Evolutionary conservation across 2,329 filamentous ascomycete species (phyloP), one percentile per base, ranked within the genome.

Genomic region (Scedosporium aurantiacum): DNA sequence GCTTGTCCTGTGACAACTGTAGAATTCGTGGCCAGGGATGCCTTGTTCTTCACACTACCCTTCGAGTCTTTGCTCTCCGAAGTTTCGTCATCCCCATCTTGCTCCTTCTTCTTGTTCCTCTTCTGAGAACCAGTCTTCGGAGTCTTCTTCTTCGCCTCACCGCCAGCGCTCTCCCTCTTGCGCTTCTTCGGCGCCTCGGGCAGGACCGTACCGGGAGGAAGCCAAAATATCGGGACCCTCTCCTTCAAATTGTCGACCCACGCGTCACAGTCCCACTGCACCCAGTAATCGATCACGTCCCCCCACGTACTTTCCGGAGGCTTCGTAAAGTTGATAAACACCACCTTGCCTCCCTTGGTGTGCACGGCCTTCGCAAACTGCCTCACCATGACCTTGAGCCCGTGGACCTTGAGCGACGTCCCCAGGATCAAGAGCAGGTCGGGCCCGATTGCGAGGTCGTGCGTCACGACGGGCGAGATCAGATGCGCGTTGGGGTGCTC

Each of bases 291-390:
- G 60, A 90, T 86, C 0, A 89, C 75, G 60, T 89, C 86, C 1
- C 85, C 83, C 87, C 87, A 90, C 1, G 80, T 81, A 68, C 87
- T 90, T 68, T 89, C 86, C 0, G 87, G 79, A 0, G 87, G 86
- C 67, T 87, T 87, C 1, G 87, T 89, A 23, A 86, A 82, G 71
- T 90, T 90, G 64, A 90, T 83, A 72, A 89, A 89, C 4, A 90
- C 77, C 0, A 90, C 87, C 61, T 82, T 87, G 61, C 87, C 87
- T 25, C 83, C 84, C 59, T 78, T 83, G 66, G 78, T 83, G 70
- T 90, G 87, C 0, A 89, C 84, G 0, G 86, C 82, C 67, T 86
- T 88, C 32, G 87, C 84, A 67, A 90, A 90, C 66, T 89, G 86
- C 63, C 80, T 81, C 3, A 90, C 83, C 73, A 90, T 81, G 6